Evolutionary conservation across 164 flowering plant species (phyloP).

Genomic region (Vitis labrusca): DNA sequence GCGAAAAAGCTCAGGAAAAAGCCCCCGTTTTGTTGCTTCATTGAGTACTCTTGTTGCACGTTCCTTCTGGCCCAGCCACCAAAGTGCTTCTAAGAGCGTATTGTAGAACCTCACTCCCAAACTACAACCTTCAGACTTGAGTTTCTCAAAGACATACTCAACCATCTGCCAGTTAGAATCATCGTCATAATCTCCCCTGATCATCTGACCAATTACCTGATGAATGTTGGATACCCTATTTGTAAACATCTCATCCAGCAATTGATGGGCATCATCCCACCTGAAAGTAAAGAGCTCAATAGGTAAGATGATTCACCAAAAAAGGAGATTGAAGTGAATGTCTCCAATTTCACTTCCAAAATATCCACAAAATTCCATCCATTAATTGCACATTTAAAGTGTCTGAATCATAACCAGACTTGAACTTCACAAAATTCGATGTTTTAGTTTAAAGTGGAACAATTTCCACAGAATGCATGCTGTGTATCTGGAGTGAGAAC

Average conservation of each 20-base stretch:
- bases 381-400: not conserved
- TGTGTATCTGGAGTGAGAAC: too few species aligned
- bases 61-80: conserved; percentile 87
- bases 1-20: conserved; percentile 74
- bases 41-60: conserved; percentile 77
- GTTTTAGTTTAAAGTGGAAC: not conserved
- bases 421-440: not conserved
- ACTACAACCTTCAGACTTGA: conserved; percentile 77
- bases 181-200: conserved; percentile 87
- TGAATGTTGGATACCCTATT: conserved; percentile 73
- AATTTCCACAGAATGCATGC: not conserved
- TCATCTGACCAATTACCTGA: conserved; percentile 87
- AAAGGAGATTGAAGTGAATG: not conserved
- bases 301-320: not conserved
- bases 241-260: conserved; percentile 78
- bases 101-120: conserved; percentile 85
- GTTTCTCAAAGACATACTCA: conserved; percentile 85
- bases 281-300: conserved; percentile 32
- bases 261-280: conserved; percentile 65
- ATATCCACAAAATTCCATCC: not conserved
- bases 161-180: conserved; percentile 97
- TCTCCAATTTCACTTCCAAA: not conserved
- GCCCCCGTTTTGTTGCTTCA: conserved; percentile 79
- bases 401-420: not conserved
- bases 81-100: conserved; percentile 83